Conservation (phyloP, 2,329 filamentous ascomycete genomes). For the Tolypocladium ophioglossoides region DNA sequence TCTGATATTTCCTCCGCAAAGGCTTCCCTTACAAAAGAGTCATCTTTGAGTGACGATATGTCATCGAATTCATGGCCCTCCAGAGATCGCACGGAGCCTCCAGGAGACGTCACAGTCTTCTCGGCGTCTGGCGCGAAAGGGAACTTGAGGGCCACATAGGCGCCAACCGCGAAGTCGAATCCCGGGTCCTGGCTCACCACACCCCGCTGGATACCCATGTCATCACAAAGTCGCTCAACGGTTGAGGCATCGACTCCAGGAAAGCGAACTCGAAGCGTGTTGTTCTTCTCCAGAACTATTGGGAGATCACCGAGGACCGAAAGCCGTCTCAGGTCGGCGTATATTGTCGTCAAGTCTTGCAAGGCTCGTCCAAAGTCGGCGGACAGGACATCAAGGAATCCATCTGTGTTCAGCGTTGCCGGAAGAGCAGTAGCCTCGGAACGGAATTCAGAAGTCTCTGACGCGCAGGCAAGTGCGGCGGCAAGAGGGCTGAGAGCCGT, state of each 20-base stretch:
- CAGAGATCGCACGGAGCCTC: slow-evolving; percentile 35
- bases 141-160: slow-evolving; percentile 68
- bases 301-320: slow-evolving; percentile 74
- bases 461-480: slow-evolving; percentile 37
- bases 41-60: slow-evolving; percentile 21
- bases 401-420: slow-evolving; percentile 66
- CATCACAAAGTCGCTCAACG: slow-evolving; percentile 74
- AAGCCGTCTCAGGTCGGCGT: slow-evolving; percentile 72
- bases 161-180: slow-evolving; percentile 58
- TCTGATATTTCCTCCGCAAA: slow-evolving; percentile 32
- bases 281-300: slow-evolving; percentile 57
- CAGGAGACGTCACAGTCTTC: slow-evolving; percentile 32
- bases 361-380: slow-evolving; percentile 80
- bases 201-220: slow-evolving; percentile 75
- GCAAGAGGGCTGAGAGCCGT: slow-evolving; percentile 72
- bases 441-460: slow-evolving; percentile 32
- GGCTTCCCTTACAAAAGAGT: slow-evolving; percentile 25
- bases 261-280: slow-evolving; percentile 71
- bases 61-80: slow-evolving; percentile 30
- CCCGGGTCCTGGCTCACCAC: slow-evolving; percentile 65
- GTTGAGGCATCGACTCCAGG: slow-evolving; percentile 79
- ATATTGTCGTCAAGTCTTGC: slow-evolving; percentile 68
- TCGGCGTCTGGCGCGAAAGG: slow-evolving; percentile 62
- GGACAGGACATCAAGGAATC: slow-evolving; percentile 75
- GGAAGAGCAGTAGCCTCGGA: slow-evolving; percentile 27